Evolutionary conservation across 2,329 filamentous ascomycete species (phyloP).

Genomic region (Alternaria angustiovoidea): DNA sequence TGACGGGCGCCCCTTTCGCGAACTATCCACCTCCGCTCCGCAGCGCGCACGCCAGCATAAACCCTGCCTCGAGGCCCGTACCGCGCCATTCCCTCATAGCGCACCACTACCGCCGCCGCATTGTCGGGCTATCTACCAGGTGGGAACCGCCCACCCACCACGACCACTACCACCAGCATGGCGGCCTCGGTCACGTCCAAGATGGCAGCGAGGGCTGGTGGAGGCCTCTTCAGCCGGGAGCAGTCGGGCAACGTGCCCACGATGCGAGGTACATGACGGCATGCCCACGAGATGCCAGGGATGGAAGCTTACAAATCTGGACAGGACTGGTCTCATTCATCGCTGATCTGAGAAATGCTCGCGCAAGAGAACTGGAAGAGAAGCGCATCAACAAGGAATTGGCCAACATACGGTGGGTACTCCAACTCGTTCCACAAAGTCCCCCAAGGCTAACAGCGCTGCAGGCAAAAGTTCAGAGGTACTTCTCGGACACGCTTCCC

Average conservation of each 20-base stretch:
- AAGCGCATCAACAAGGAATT: constrained; percentile 99
- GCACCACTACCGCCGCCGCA: constrained; percentile 27
- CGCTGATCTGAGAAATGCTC: constrained; percentile 91
- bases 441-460: constrained; percentile 34
- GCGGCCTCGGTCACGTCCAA: constrained; percentile 38
- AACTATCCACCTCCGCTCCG: constrained; percentile 25
- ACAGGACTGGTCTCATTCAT: constrained; percentile 95
- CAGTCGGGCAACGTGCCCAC: constrained; percentile 52
- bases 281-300: neutral
- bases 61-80: constrained; percentile 31
- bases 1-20: constrained; percentile 34
- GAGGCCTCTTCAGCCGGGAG: constrained; percentile 53
- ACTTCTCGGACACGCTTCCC: constrained; percentile 8
- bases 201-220: constrained; percentile 50
- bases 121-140: constrained; percentile 40
- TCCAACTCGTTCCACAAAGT: constrained; percentile 9
- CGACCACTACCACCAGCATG: constrained; percentile 32
- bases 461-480: constrained; percentile 91
- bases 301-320: constrained; percentile 22
- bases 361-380: constrained; percentile 94
- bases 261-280: constrained; percentile 48
- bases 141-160: constrained; percentile 44
- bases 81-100: constrained; percentile 8
- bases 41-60: constrained; percentile 33
- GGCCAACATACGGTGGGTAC: constrained; percentile 84